Percentiles rank a stretch among this genome's conserved stretches.
phyloP scores from a whole-genome alignment of 495 filamentous ascomycete genomes.

The Daldinia concentrica region DNA sequence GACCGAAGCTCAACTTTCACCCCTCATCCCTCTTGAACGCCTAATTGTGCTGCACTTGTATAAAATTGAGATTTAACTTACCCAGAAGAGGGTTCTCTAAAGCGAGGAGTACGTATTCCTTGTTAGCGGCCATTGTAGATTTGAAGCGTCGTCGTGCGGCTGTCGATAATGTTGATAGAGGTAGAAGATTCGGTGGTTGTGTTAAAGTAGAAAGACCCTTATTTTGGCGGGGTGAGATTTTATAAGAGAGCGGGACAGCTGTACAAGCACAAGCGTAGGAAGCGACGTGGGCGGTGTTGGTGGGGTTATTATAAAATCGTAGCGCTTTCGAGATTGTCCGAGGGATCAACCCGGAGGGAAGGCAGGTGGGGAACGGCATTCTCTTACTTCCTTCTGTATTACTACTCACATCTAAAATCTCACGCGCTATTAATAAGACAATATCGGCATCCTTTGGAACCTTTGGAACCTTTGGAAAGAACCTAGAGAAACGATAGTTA shows the following conservation, averaged over 20 bases:
- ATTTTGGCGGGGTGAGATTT: conserved; percentile 45
- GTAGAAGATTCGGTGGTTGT: conserved; percentile 12
- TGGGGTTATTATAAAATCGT: conserved; percentile 40
- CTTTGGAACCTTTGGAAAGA: not conserved
- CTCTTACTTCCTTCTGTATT: not conserved
- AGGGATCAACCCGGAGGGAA: conserved; percentile 36
- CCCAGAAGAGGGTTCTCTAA: conserved; percentile 96
- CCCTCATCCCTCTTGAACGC: not conserved
- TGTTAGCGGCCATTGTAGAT: conserved; percentile 71
- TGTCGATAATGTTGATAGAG: not conserved
- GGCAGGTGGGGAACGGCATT: conserved; percentile 36
- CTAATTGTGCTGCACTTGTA: conserved; percentile 24
- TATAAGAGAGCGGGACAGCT: conserved; percentile 30
- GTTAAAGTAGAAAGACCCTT: conserved; percentile 17
- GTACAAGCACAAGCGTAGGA: conserved; percentile 11
- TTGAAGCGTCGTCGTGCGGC: conserved; percentile 17
- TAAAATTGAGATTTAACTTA: conserved; percentile 54
- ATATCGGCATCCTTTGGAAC: not conserved
- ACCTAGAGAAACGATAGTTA: not conserved
- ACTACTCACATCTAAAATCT: not conserved
- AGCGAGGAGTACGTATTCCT: conserved; percentile 85
- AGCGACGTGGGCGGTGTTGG: conserved; percentile 10
- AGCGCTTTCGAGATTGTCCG: conserved; percentile 42
- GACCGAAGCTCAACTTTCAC: not conserved
- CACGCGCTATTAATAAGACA: not conserved